These are phyloP conservation scores for Geopyxis carbonaria DNA, from an alignment of 495 filamentous ascomycete genomes.

Conservation along the genomic window DNA sequence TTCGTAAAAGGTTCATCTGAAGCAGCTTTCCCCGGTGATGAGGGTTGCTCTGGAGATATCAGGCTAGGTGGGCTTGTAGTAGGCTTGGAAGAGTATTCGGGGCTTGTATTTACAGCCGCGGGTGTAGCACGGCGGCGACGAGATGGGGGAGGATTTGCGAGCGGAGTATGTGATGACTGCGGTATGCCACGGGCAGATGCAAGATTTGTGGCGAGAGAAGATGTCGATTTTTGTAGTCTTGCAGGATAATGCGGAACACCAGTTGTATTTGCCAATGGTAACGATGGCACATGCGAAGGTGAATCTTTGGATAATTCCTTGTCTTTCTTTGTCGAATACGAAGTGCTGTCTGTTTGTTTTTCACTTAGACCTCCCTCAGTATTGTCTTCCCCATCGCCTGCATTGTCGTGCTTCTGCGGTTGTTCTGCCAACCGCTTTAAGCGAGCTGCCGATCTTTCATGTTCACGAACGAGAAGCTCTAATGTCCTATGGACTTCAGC, in stretches of 20 bases:
- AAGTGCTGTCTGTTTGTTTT: neutral
- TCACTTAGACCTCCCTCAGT: no score
- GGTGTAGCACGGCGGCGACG: conserved; percentile 18
- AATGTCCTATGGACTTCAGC: conserved; percentile 72
- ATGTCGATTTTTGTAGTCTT: conserved; percentile 42
- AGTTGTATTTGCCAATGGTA: conserved; percentile 31
- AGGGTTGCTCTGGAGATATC: conserved; percentile 17
- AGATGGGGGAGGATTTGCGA: conserved; percentile 42
- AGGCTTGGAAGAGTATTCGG: conserved; percentile 13
- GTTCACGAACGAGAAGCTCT: conserved; percentile 63
- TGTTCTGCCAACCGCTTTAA: conserved; percentile 13
- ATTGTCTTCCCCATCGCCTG: no score
- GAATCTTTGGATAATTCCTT: no score
- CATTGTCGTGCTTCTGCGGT: no score
- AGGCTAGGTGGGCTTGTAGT: conserved; percentile 12
- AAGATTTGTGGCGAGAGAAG: conserved; percentile 81
- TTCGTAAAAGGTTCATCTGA: conserved; percentile 69
- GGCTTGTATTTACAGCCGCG: conserved; percentile 5
- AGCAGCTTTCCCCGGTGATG: conserved; percentile 14
- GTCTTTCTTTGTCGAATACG: no score
- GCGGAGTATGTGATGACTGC: conserved; percentile 42
- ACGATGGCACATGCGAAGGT: no score
- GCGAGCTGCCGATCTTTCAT: conserved; percentile 18
- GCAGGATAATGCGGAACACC: conserved; percentile 36
- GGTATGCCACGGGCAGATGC: conserved; percentile 80